Percentiles rank a stretch among this genome's conserved stretches.
These are phyloP conservation scores for Cyberlindnera suaveolens DNA, from an alignment of 805 yeast species.

Conservation along the genomic window DNA sequence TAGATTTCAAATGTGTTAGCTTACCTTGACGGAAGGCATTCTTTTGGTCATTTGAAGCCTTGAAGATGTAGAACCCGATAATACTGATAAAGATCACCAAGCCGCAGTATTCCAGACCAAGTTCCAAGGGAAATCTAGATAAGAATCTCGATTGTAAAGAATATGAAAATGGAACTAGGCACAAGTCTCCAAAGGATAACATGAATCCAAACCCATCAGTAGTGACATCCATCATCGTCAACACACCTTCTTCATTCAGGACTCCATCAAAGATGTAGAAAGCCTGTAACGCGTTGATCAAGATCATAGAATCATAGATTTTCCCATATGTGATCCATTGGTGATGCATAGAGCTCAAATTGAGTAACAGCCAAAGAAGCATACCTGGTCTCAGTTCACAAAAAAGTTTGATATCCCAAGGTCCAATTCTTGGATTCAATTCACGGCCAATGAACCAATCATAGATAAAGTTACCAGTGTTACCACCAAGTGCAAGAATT, in stretches of 20 bases:
- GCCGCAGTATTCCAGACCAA: conserved; percentile 36
- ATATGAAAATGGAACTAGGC: conserved; percentile 90
- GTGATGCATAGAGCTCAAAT: conserved; percentile 73
- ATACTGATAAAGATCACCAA: conserved; percentile 43
- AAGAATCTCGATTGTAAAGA: conserved; percentile 80
- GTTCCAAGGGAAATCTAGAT: conserved; percentile 50
- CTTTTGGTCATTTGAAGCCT: conserved; percentile 79
- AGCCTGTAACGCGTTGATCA: conserved; percentile 66
- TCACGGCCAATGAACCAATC: conserved; percentile 98
- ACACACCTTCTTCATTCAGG: conserved; percentile 79
- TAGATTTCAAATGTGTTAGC: conserved; percentile 59
- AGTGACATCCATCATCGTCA: conserved; percentile 93
- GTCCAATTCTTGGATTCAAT: conserved; percentile 82
- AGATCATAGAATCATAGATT: conserved; percentile 63
- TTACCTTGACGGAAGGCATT: conserved; percentile 77
- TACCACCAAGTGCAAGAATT: conserved; percentile 82
- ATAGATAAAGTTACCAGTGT: conserved; percentile 65
- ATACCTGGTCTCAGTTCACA: conserved; percentile 95
- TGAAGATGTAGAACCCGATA: conserved; percentile 77
- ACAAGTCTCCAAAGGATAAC: conserved; percentile 91
- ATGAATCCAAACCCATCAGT: conserved; percentile 97
- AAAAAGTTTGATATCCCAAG: conserved; percentile 82
- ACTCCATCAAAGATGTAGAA: conserved; percentile 90
- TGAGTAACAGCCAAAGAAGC: conserved; percentile 76
- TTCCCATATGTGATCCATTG: conserved; percentile 59